Percentiles rank a stretch among this genome's conserved stretches.
Evolutionary conservation across 306 rosid species (phyloP).

Genomic region (Gynostemma pentaphyllum): DNA sequence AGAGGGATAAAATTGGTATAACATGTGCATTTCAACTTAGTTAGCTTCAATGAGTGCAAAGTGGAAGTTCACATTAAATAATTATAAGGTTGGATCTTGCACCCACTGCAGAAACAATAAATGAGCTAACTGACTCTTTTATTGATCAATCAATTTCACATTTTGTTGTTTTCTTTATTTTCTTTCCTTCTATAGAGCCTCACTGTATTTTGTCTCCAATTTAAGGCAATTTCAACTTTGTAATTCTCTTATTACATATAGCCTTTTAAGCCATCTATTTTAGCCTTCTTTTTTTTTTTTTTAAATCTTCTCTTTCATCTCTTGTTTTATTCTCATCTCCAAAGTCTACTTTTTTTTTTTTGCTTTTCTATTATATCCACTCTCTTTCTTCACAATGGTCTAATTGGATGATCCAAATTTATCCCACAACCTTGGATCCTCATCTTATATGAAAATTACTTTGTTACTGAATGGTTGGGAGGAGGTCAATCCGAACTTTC

Average conservation of each 20-base stretch:
- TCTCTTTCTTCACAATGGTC: neutral
- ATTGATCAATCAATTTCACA: neutral
- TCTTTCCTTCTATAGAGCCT: neutral
- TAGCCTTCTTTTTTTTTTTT: neutral
- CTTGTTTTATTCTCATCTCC: constrained; percentile 3
- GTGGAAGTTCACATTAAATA: constrained; percentile 2
- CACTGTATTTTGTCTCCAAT: neutral
- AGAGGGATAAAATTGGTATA: too few relatives aligned
- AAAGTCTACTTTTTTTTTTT: neutral
- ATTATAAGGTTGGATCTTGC: neutral
- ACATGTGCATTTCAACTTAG: too few relatives aligned
- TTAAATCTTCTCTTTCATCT: constrained; percentile 1
- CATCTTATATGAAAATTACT: too few relatives aligned
- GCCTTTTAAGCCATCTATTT: neutral
- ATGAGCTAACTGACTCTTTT: neutral
- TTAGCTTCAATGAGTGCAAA: too few relatives aligned
- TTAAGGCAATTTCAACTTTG: neutral
- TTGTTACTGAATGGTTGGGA: too few relatives aligned
- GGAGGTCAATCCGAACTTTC: too few relatives aligned
- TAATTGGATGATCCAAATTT: too few relatives aligned
- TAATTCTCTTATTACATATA: neutral
- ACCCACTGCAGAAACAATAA: neutral
- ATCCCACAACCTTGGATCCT: too few relatives aligned
- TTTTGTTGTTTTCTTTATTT: neutral
- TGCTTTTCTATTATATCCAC: neutral